Evolutionary conservation across 129 eudicot genomes (phyloP).

Genomic region (Pulicaria dysenterica): DNA sequence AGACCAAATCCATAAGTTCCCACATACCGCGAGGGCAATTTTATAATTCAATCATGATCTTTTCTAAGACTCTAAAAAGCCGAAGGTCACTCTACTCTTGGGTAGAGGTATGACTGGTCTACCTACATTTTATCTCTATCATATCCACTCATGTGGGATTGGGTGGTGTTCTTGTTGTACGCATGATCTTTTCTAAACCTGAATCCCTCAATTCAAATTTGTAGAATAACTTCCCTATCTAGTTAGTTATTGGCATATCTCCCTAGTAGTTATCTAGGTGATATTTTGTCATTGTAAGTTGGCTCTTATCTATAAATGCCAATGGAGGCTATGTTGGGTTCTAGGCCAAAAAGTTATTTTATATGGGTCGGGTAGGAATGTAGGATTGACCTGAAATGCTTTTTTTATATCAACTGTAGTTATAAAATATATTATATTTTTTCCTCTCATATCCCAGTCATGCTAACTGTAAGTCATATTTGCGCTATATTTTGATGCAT

Average conservation of each 20-base stretch:
- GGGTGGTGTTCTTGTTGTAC: neutral
- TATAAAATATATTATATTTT: neutral
- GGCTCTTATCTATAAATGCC: neutral
- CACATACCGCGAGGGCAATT: too few relatives aligned
- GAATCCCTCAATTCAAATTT: neutral
- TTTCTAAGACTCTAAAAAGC: too few relatives aligned
- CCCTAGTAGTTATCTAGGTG: neutral
- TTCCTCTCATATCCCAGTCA: neutral
- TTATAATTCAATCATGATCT: too few relatives aligned
- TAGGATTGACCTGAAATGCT: too few relatives aligned
- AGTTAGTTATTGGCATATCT: neutral
- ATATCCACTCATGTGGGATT: too few relatives aligned
- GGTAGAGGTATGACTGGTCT: too few relatives aligned
- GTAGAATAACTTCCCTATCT: neutral
- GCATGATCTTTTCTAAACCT: neutral
- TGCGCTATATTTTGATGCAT: conserved; percentile 16
- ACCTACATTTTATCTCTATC: too few relatives aligned
- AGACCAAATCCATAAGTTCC: neutral
- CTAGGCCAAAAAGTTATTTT: too few relatives aligned
- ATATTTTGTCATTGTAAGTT: neutral
- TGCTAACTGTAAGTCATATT: conserved; percentile 1
- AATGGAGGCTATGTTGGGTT: neutral
- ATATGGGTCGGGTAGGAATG: too few relatives aligned
- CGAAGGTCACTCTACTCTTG: too few relatives aligned
- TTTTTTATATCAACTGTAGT: neutral